Evolutionary conservation across 1,139 yeast species (phyloP), one percentile per base, ranked within the genome.

Genomic region (Diutina neorugosa): DNA sequence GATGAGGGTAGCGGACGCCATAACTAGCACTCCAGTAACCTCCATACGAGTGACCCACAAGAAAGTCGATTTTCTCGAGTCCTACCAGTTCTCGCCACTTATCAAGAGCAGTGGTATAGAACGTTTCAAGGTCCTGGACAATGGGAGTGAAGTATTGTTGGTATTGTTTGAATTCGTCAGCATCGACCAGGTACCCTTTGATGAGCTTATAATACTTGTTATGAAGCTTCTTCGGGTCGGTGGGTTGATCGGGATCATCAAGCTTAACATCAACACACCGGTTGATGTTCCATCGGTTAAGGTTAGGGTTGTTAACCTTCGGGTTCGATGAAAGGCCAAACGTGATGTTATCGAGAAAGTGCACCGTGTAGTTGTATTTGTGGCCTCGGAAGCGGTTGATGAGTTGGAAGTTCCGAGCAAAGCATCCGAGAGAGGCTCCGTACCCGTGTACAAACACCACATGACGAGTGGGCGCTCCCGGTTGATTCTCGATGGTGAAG

Each of bases 391-490:
- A 65, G 25, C 65, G 58, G 56, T 72, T 64, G 77, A 71, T 47
- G 61, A 78, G 53, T 54, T 77, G 80, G 57, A 89, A 81, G 62
- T 88, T 91, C 54, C 90, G 73, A 59, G 89, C 90, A 69, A 82
- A 93, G 63, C 93, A 86, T 21, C 94, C 93, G 16, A 86, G 74
- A 0, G 96, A 85, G 0, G 98, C 95, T 0, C 96, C 96, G 65
- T 88, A 90, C 0, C 98, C 98, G 64, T 93, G 98, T 16, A 93
- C 62, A 61, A 93, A 73, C 4, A 90, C 89, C 23, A 85, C 61
- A 58, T 79, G 78, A 18, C 64, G 65, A 1, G 63, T 59, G 1
- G 59, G 57, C 4, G 53, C 58, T 1, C 23, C 31, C 2, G 58
- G 53, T 42, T 56, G 55, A 51, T 66, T 62, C 31, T 54, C 55